phyloP scores from a whole-genome alignment of 345 rosid genomes.

The Bruguiera sexangula region DNA sequence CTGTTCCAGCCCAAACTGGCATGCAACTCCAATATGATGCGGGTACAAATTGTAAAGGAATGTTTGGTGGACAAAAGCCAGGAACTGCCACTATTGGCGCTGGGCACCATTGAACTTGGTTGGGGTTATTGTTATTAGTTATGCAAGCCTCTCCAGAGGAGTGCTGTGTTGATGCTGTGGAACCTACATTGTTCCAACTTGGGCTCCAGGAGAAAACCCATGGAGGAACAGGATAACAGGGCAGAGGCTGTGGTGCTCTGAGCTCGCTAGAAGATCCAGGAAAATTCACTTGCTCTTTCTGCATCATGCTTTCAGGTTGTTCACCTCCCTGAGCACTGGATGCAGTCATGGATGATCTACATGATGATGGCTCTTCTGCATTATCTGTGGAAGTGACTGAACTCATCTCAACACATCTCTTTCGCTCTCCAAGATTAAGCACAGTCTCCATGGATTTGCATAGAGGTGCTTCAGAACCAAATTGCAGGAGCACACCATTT shows the following conservation, averaged over 20 bases:
- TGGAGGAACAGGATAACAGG: slow-evolving; percentile 44
- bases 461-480: slow-evolving; percentile 54
- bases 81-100: slow-evolving; percentile 38
- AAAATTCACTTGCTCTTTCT: slow-evolving; percentile 27
- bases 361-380: slow-evolving; percentile 34
- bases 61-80: slow-evolving; percentile 59
- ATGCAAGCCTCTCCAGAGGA: slow-evolving; percentile 29
- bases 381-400: slow-evolving; percentile 28
- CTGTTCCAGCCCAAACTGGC: slow-evolving; percentile 48
- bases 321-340: slow-evolving; percentile 30
- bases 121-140: slow-evolving; percentile 17
- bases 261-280: slow-evolving; percentile 30
- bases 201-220: slow-evolving; percentile 52
- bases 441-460: slow-evolving; percentile 52
- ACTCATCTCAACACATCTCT: slow-evolving; percentile 29
- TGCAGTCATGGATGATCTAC: slow-evolving; percentile 36
- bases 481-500: slow-evolving; percentile 59
- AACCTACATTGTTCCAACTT: slow-evolving; percentile 27
- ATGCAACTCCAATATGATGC: slow-evolving; percentile 57
- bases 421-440: slow-evolving; percentile 43
- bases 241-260: slow-evolving; percentile 36
- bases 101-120: slow-evolving; percentile 49
- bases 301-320: slow-evolving; percentile 20
- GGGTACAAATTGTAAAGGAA: slow-evolving; percentile 59
- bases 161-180: slow-evolving; percentile 25